Percentiles rank a stretch among this genome's conserved stretches.
Conservation (phyloP, 1,284 basidiomycete species). For the Leccinum huronense region DNA sequence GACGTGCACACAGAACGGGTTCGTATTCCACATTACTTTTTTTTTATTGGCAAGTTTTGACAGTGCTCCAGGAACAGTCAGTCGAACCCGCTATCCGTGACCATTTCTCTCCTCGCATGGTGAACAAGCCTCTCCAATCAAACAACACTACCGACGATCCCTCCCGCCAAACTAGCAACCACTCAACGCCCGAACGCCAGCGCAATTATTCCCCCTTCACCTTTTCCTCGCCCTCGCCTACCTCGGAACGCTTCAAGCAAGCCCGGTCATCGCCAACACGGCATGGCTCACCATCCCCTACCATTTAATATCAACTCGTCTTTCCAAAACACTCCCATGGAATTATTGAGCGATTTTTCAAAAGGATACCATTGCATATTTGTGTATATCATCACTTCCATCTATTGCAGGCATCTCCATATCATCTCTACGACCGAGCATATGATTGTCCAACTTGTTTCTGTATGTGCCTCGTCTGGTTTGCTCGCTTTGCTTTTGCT, state of each 20-base stretch:
- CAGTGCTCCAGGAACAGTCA: conserved; percentile 44
- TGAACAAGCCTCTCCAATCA: conserved; percentile 20
- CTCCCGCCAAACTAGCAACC: conserved; percentile 35
- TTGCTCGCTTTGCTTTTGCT: conserved; percentile 30
- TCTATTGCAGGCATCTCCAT: conserved; percentile 33
- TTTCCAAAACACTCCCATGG: conserved; percentile 5
- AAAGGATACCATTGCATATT: conserved; percentile 36
- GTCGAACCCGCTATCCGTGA: conserved; percentile 54
- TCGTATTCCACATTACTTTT: conserved; percentile 11
- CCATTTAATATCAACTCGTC: not conserved
- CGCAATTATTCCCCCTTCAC: conserved; percentile 72
- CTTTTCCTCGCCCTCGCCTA: conserved; percentile 66
- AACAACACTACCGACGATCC: conserved; percentile 26
- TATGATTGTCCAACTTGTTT: conserved; percentile 25
- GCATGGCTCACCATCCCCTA: conserved; percentile 7
- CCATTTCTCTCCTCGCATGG: conserved; percentile 43
- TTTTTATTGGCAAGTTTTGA: conserved; percentile 18
- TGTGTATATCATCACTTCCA: conserved; percentile 37
- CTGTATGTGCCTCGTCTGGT: conserved; percentile 29
- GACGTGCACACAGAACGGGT: conserved; percentile 29
- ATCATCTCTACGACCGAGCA: conserved; percentile 28
- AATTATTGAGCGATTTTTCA: conserved; percentile 15
- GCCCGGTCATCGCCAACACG: conserved; percentile 23
- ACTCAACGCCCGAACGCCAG: conserved; percentile 70
- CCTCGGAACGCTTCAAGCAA: conserved; percentile 50